Base-by-base conservation (phyloP, 75 land plant species). In the Ceratopteris richardii region DNA sequence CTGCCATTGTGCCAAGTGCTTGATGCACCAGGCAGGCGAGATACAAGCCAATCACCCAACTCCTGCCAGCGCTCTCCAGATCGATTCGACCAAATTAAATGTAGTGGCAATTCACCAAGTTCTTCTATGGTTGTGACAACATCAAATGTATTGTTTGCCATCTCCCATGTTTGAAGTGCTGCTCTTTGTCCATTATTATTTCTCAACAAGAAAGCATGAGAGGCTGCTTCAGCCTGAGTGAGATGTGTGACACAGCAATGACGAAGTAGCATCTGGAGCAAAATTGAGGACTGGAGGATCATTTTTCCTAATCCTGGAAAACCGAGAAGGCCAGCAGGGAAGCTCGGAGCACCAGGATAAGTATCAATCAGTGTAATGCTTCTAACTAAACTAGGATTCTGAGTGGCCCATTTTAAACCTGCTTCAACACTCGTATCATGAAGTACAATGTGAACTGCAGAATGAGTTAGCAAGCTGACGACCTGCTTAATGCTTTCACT, bases 321-420 rank as follows among this genome's bases (percentile, higher is more conserved):
- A 1, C 59, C 66, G 25, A 88, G 55, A 18, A 70, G 27, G 76
- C 80, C 72, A 11, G 67, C 53, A 37, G 93, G 94, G 43, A 91
- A 66, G 19, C 86, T 77, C 7, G 82, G 62, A 6, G n/a, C 41
- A 9, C 31, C 40, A 1, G 71, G 61, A 1, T 44, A 42, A 16
- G 80, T 56, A 63, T 91, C 97, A n/a, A 88, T 40, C 42, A 91
- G 33, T 12, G 81, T 80, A 1, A 91, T 63, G 47, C 94, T 91
- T 21, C 79, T 66, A 27, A 91, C 71, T 1, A 54, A 42, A 1
- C 51, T 57, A 3, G 79, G 60, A 68, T 82, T 72, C 47, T 65
- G 66, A 26, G 62, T 58, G 20, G 81, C 73, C 86, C 83, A 88
- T 47, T 69, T 66, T 2, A 72, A 77, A 20, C 72, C 69, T 40